Evolutionary conservation across 1,139 yeast species (phyloP), one percentile per base, ranked within the genome.

Genomic region (Saccharomyces hybrid): DNA sequence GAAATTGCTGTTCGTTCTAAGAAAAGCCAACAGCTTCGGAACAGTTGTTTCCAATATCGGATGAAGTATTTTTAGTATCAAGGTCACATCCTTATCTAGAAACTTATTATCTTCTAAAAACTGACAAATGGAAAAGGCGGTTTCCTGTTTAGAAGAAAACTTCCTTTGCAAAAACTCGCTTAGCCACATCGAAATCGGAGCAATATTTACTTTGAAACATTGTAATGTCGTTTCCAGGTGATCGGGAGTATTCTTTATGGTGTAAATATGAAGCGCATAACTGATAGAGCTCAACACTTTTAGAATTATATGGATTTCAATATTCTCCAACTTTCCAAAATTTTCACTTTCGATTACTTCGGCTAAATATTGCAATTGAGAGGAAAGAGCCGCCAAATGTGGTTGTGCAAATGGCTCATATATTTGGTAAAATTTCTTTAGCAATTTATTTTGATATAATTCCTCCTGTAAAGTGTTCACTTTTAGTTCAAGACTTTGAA

Each of bases 361-460:
- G n/a, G 44, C 44, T 16, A 38, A 38, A 38, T 29, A 34, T n/a
- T 47, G 49, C 29, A 47, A 23, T 28, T 34, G 49, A 47, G 31
- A 23, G 29, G 44, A 38, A 38, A 38, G 44, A 38, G 5, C 25
- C 49, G n/a, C 8, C 41, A 25, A 9, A 25, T 26, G 9, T 46
- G 13, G 20, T 11, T 46, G 31, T 13, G 28, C 4, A 14, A 26
- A 26, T 23, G 48, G 31, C 8, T 26, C 28, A 28, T 13, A 29
- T 3, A 47, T 8, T 32, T 28, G 11, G 31, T 47, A 47, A 47
- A 47, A 16, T 3, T 27, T 16, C 28, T 47, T 47, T 2, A 47
- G 25, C 23, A 47, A 13, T 14, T 47, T 23, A 20, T n/a, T 27
- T 14, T 47, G 26, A 47, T 47, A 47, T 27, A 28, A 9, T 47